phyloP scores from a whole-genome alignment of 208 protist species.

The Crithidia acanthocephali region DNA sequence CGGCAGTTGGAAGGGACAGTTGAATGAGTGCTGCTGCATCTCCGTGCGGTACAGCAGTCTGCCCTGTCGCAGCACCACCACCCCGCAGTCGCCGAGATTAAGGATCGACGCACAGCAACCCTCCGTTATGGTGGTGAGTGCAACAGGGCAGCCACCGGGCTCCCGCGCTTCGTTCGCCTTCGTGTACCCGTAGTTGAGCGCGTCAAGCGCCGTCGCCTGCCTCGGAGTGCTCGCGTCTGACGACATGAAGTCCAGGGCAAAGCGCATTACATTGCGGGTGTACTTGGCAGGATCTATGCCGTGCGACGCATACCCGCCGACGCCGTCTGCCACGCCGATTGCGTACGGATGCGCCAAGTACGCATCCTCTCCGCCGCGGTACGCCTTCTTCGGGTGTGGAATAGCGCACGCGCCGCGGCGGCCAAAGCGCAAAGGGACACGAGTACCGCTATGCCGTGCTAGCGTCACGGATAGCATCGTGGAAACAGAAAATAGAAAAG shows the following conservation, averaged over 20 bases:
- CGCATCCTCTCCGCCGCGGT: slow-evolving; percentile 84
- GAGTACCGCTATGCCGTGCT: background rate
- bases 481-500: too few relatives aligned
- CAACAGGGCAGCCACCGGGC: slow-evolving; percentile 75
- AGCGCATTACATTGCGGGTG: slow-evolving; percentile 82
- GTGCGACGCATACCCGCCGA: slow-evolving; percentile 76
- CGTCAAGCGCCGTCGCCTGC: slow-evolving; percentile 56
- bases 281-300: slow-evolving; percentile 82
- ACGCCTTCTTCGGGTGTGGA: slow-evolving; percentile 79
- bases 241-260: slow-evolving; percentile 54
- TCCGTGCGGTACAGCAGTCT: slow-evolving; percentile 69
- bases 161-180: slow-evolving; percentile 46
- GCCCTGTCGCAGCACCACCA: slow-evolving; percentile 63
- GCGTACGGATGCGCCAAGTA: slow-evolving; percentile 76
- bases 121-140: slow-evolving; percentile 67
- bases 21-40: slow-evolving; percentile 86
- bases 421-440: slow-evolving; percentile 46
- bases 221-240: slow-evolving; percentile 9
- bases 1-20: slow-evolving; percentile 88
- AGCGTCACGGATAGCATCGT: slow-evolving; percentile 20
- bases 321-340: slow-evolving; percentile 85
- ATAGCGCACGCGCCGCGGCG: slow-evolving; percentile 70
- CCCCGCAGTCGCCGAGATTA: slow-evolving; percentile 88
- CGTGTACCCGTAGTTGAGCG: slow-evolving; percentile 56
- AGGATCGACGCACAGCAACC: slow-evolving; percentile 70